Conservation (phyloP, 2,329 filamentous ascomycete genomes). For the Metarhizium humberi region DNA sequence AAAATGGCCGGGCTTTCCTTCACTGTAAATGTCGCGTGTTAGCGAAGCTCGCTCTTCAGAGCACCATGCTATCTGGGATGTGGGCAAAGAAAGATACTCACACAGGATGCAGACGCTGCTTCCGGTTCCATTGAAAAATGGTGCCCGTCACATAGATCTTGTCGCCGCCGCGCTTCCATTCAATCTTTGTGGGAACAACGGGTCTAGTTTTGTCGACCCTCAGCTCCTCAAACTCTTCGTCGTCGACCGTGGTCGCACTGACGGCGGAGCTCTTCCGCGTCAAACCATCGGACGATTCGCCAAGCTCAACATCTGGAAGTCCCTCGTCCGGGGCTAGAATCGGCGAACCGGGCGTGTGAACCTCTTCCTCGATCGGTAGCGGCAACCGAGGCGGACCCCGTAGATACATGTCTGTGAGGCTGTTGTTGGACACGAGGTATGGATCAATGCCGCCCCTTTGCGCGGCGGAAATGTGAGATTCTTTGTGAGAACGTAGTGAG, state of each 20-base stretch:
- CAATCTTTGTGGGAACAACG: slow-evolving; percentile 73
- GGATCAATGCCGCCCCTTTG: slow-evolving; percentile 27
- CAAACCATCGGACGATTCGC: slow-evolving; percentile 39
- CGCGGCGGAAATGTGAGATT: slow-evolving; percentile 20
- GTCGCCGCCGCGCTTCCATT: slow-evolving; percentile 76
- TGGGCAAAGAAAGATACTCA: slow-evolving; percentile 40
- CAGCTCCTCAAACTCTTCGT: slow-evolving; percentile 70
- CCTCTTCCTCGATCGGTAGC: slow-evolving; percentile 86
- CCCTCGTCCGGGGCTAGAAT: slow-evolving; percentile 65
- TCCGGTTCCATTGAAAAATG: slow-evolving; percentile 94
- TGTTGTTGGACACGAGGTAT: slow-evolving; percentile 41
- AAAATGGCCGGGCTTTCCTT: slow-evolving; percentile 53
- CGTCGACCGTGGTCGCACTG: slow-evolving; percentile 59
- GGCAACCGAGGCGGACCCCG: slow-evolving; percentile 78
- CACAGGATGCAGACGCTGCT: slow-evolving; percentile 79
- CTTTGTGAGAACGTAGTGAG: slow-evolving; percentile 27
- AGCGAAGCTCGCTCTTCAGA: neutral
- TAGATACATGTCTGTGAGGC: slow-evolving; percentile 55
- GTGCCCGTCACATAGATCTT: slow-evolving; percentile 96
- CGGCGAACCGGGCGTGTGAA: slow-evolving; percentile 81
- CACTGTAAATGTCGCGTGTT: slow-evolving; percentile 24
- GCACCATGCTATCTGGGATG: neutral
- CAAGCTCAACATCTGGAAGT: slow-evolving; percentile 39
- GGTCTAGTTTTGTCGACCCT: slow-evolving; percentile 65
- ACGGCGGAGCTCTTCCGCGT: slow-evolving; percentile 48